phyloP scores from a whole-genome alignment of 2,329 filamentous ascomycete genomes.

The Mollisia scopiformis region DNA sequence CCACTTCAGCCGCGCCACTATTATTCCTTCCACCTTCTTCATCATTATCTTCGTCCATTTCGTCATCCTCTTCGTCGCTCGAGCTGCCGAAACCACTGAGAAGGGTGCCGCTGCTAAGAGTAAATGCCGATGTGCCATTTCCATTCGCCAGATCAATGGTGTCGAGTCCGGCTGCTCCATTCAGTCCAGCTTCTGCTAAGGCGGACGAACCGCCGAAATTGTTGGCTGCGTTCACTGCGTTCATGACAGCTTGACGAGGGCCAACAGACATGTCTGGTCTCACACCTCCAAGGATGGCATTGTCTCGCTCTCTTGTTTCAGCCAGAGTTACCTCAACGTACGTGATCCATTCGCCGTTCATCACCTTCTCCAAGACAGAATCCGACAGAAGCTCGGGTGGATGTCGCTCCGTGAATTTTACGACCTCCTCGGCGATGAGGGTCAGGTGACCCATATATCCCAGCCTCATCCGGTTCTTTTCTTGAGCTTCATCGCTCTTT shows the following conservation, averaged over 20 bases:
- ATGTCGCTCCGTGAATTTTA: constrained; percentile 96
- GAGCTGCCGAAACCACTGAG: constrained; percentile 92
- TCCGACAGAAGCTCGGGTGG: constrained; percentile 86
- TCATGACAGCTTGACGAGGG: constrained; percentile 67
- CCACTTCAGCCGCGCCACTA: constrained; percentile 55
- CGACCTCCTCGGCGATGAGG: constrained; percentile 95
- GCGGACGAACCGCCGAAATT: constrained; percentile 65
- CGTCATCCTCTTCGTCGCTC: constrained; percentile 95
- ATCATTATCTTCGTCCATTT: constrained; percentile 83
- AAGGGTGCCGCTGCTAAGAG: constrained; percentile 72
- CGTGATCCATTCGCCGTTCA: constrained; percentile 87
- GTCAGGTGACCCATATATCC: constrained; percentile 99
- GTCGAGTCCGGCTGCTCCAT: constrained; percentile 52
- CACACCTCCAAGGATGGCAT: constrained; percentile 95
- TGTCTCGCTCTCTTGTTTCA: constrained; percentile 93
- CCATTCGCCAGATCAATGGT: constrained; percentile 70
- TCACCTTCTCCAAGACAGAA: constrained; percentile 82
- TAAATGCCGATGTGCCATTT: constrained; percentile 69
- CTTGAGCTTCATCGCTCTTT: constrained; percentile 83
- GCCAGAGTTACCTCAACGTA: constrained; percentile 93
- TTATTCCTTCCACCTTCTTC: constrained; percentile 57
- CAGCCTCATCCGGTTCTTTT: constrained; percentile 83
- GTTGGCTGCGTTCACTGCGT: constrained; percentile 58
- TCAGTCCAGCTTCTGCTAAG: constrained; percentile 80
- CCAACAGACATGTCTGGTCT: constrained; percentile 87